Conservation (phyloP, 2,329 filamentous ascomycete species). For the Cladosporium velox region DNA sequence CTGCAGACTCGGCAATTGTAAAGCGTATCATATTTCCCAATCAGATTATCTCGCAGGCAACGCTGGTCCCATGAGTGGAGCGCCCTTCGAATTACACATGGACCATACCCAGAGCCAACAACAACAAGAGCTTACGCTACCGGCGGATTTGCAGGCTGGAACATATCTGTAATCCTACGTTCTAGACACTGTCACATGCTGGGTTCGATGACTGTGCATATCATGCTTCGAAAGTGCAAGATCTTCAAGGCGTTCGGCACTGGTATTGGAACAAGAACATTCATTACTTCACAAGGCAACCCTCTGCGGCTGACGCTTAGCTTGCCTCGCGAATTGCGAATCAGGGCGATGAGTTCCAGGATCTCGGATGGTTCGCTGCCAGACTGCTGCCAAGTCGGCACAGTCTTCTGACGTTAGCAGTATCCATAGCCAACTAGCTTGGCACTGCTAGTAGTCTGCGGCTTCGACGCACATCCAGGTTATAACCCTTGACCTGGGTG, state of each 20-base stretch:
- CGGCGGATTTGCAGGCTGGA: background rate
- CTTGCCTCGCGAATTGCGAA: background rate
- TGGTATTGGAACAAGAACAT: background rate
- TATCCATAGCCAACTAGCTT: background rate
- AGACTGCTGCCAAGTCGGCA: background rate
- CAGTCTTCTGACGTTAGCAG: background rate
- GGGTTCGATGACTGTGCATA: background rate
- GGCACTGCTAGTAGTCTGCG: background rate
- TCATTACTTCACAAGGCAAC: background rate
- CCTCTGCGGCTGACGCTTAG: background rate
- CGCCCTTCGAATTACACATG: background rate
- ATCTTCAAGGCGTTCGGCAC: background rate
- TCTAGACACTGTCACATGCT: background rate
- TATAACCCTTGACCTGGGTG: background rate
- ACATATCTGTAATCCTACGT: background rate
- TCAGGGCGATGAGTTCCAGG: no score
- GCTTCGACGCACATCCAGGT: background rate
- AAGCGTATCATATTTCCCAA: background rate
- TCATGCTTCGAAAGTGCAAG: background rate
- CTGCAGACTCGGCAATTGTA: background rate
- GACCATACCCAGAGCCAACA: background rate
- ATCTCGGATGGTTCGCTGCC: background rate
- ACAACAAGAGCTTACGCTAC: background rate
- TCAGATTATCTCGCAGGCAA: background rate
- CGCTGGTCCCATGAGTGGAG: background rate